Evolutionary conservation across 192 early-diverging fungal genomes (phyloP).

Genomic region (Coemansia sp.): DNA sequence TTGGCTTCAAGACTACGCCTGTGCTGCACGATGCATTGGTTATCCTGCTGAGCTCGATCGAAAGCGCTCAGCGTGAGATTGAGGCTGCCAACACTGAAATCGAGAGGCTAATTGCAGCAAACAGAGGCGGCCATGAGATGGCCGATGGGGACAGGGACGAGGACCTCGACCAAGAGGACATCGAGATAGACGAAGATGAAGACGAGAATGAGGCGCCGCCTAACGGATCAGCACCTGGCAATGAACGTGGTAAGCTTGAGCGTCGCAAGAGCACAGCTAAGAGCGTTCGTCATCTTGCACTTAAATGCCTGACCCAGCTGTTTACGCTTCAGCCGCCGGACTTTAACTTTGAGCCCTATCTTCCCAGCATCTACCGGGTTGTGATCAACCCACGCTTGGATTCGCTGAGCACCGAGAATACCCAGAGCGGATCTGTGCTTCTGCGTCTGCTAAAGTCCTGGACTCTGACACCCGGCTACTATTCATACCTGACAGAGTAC

Average conservation of each 20-base stretch:
- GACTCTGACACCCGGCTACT: conserved; percentile 68
- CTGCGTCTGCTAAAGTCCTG: conserved; percentile 79
- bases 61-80: conserved; percentile 63
- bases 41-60: conserved; percentile 74
- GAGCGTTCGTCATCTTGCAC: conserved; percentile 64
- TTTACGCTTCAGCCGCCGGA: conserved; percentile 62
- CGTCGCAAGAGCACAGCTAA: conserved; percentile 30
- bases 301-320: conserved; percentile 75
- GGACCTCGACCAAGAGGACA: conserved; percentile 6
- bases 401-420: conserved; percentile 78
- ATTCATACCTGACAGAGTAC: conserved; percentile 66
- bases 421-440: conserved; percentile 80
- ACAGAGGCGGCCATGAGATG: conserved; percentile 8
- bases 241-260: conserved; percentile 11
- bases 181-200: conserved; percentile 11
- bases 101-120: conserved; percentile 18
- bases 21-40: conserved; percentile 72
- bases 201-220: conserved; percentile 3
- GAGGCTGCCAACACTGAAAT: conserved; percentile 46
- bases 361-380: conserved; percentile 71
- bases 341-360: conserved; percentile 79
- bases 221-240: background rate
- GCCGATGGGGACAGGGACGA: conserved; percentile 16
- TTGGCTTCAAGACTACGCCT: conserved; percentile 72
- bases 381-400: conserved; percentile 74